A percentile compares a stretch with the other conserved stretches of the same genome.
Evolutionary conservation across 2,329 filamentous ascomycete species (phyloP).

Genomic region (Colletotrichum shisoi): DNA sequence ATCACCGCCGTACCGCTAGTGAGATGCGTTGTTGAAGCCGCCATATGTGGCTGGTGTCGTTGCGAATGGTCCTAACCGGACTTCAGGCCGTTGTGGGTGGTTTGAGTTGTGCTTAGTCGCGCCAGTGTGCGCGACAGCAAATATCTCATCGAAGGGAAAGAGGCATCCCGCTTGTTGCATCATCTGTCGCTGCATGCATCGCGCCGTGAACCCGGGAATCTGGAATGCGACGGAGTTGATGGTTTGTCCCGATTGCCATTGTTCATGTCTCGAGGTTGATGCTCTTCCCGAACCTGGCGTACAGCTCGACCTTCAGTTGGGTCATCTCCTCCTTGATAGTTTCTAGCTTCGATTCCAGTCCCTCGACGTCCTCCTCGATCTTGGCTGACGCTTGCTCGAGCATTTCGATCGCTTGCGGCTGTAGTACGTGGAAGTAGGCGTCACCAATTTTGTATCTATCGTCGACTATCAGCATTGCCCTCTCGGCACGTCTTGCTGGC

Average conservation of each 20-base stretch:
- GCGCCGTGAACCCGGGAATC: not conserved
- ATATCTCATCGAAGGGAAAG: not conserved
- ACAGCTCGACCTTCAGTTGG: conserved; percentile 87
- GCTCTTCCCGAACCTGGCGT: conserved; percentile 92
- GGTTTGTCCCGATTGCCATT: conserved; percentile 19
- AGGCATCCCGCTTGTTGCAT: no score
- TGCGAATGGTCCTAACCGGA: not conserved
- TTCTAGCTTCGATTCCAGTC: conserved; percentile 78
- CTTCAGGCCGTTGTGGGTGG: not conserved
- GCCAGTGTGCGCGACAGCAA: not conserved
- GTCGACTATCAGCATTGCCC: conserved; percentile 2
- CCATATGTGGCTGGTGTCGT: not conserved
- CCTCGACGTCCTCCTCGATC: conserved; percentile 78
- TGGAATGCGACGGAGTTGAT: conserved; percentile 11
- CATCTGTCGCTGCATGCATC: not conserved
- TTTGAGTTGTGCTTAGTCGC: not conserved
- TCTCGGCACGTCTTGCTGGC: not conserved
- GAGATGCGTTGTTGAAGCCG: conserved; percentile 6
- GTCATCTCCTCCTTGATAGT: conserved; percentile 85
- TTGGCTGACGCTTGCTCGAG: conserved; percentile 74
- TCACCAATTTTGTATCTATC: conserved; percentile 94
- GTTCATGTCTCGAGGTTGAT: conserved; percentile 91
- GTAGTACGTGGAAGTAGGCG: conserved; percentile 86
- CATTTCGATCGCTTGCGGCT: conserved; percentile 86
- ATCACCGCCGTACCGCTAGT: not conserved